phyloP scores from a whole-genome alignment of 305 asterid genomes.

The Euphrasia arctica region DNA sequence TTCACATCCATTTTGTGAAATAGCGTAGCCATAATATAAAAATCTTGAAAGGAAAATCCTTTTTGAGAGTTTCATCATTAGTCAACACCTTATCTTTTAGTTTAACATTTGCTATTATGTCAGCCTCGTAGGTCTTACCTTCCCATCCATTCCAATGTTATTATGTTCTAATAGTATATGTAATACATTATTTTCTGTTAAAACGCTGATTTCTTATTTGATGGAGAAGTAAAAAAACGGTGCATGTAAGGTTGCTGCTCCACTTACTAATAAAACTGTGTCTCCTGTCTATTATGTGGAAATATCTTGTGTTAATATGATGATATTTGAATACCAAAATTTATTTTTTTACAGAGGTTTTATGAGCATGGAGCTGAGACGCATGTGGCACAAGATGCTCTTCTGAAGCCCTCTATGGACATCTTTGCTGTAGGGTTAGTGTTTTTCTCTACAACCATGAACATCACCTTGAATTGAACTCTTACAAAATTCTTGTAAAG shows the following conservation, averaged over 20 bases:
- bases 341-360: constrained; percentile 69
- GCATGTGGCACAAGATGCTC: constrained; percentile 77
- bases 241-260: constrained; percentile 18
- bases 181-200: constrained; percentile 14
- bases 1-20: constrained; percentile 13
- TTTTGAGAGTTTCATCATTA: constrained; percentile 9
- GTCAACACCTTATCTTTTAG: constrained; percentile 11
- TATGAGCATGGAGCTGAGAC: constrained; percentile 93
- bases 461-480: constrained; percentile 16
- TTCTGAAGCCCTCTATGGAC: constrained; percentile 92
- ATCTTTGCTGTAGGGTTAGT: constrained; percentile 97
- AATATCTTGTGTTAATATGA: neutral
- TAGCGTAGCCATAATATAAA: neutral
- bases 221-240: constrained; percentile 10
- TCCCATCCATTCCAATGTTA: constrained; percentile 15
- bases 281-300: constrained; percentile 18
- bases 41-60: constrained; percentile 4
- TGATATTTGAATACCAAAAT: constrained; percentile 22
- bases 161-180: neutral
- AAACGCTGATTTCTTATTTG: neutral
- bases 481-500: constrained; percentile 13
- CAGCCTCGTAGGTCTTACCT: constrained; percentile 1
- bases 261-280: constrained; percentile 8
- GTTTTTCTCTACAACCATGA: constrained; percentile 21
- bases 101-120: neutral